Conservation (phyloP, 805 yeast species). For the Hanseniaspora osmophila region DNA sequence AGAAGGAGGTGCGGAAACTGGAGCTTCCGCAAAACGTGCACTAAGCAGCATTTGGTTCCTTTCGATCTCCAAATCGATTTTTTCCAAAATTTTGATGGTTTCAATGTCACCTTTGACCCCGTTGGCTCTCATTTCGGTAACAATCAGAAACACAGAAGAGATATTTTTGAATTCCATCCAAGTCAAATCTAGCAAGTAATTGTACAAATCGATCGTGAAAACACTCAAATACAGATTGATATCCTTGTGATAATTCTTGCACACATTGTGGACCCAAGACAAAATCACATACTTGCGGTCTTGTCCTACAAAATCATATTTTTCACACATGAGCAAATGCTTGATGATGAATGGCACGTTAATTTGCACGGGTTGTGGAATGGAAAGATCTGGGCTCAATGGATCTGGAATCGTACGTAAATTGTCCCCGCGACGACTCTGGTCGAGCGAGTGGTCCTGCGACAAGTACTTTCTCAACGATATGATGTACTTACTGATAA, state of each 20-base stretch:
- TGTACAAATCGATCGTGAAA: constrained; percentile 20
- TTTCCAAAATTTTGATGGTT: constrained; percentile 16
- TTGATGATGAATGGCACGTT: constrained; percentile 17
- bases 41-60: neutral
- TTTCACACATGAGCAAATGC: constrained; percentile 9
- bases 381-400: neutral
- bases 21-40: neutral
- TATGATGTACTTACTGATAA: constrained; percentile 7
- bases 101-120: constrained; percentile 20
- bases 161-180: constrained; percentile 20
- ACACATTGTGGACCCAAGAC: constrained; percentile 16
- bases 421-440: no score
- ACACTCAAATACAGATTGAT: constrained; percentile 17
- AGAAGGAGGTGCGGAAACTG: no score
- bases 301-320: constrained; percentile 9
- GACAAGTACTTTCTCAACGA: neutral
- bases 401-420: neutral
- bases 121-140: constrained; percentile 20
- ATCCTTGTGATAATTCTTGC: constrained; percentile 14
- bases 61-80: constrained; percentile 11
- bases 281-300: constrained; percentile 16
- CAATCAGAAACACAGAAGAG: constrained; percentile 9
- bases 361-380: constrained; percentile 18
- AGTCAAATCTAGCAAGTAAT: constrained; percentile 14
- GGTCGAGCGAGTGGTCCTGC: neutral